Percentiles rank a stretch among this genome's conserved stretches.
These are phyloP conservation scores for Claviceps capensis DNA, from an alignment of 2,329 filamentous ascomycete species.

Conservation along the genomic window DNA sequence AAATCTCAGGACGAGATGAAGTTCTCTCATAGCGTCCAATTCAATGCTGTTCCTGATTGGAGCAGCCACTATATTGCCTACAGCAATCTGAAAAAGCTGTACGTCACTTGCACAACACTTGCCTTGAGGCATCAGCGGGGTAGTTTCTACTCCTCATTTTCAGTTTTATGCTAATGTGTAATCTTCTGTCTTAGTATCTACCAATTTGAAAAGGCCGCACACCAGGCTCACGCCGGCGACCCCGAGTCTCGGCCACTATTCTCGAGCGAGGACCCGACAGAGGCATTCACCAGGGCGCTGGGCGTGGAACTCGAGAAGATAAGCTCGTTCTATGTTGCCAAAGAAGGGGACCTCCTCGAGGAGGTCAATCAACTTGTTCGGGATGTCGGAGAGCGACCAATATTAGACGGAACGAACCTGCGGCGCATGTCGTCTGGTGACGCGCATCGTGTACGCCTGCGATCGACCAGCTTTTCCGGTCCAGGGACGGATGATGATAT, in stretches of 20 bases:
- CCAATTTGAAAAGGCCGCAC: constrained; percentile 73
- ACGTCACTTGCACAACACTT: constrained; percentile 22
- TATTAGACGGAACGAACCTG: constrained; percentile 27
- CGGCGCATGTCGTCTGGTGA: constrained; percentile 17
- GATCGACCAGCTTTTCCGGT: constrained; percentile 25
- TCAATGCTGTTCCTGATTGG: constrained; percentile 99
- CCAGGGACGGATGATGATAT: constrained; percentile 37
- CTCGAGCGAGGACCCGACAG: constrained; percentile 58
- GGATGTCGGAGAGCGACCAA: constrained; percentile 56
- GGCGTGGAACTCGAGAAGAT: constrained; percentile 92
- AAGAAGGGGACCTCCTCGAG: constrained; percentile 74
- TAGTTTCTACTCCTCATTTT: background rate
- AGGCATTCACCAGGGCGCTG: constrained; percentile 66
- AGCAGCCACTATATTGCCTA: constrained; percentile 96
- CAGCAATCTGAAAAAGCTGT: constrained; percentile 98
- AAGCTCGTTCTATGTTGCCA: constrained; percentile 74
- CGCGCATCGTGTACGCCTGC: constrained; percentile 12
- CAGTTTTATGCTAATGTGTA: background rate
- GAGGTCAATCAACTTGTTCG: constrained; percentile 66
- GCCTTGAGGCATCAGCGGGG: background rate
- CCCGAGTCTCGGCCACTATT: constrained; percentile 78
- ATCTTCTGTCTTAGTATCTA: constrained; percentile 56
- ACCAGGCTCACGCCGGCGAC: constrained; percentile 52
- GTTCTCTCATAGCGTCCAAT: constrained; percentile 98
- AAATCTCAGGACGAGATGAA: constrained; percentile 83